Evolutionary conservation across 352 stramenopile genomes (phyloP), one percentile per base, ranked within the genome.

Genomic region (Pythium aphanidermatum): DNA sequence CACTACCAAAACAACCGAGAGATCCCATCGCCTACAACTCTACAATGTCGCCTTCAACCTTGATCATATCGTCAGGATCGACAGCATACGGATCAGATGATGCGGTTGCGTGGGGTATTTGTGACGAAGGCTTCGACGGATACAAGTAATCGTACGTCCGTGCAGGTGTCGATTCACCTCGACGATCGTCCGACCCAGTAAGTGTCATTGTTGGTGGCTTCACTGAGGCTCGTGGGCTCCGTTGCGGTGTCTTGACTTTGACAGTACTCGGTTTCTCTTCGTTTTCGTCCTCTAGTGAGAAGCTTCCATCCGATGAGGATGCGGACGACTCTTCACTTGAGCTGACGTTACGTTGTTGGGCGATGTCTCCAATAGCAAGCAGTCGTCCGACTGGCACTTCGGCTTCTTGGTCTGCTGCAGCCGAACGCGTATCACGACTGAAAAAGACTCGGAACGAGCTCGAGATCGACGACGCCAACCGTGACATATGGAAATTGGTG

Each of bases 401-500:
- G 29, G 45, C 54, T 12, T 68, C 61, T 35, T 68, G 53, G 5
- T 70, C 66, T n/a, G 64, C 51, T 32, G 38, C 28, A 10, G 55
- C 51, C 25, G 65, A 59, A 17, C 41, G 21, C 9, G 49, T 51
- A 12, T 63, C 53, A 14, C 69, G 51, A 36, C 58, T 63, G 39
- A 92, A 92, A 5, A 92, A 64, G 7, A 70, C 71, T 46, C 83
- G 74, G 19, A 92, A 84, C 25, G 75, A 90, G 40, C 70, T 85
- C 21, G 73, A 83, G 30, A 92, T 82, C 29, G 76, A 88, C 38
- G 74, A 79, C 44, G 80, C 74, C 17, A 92, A 60, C 2, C 74
- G 62, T n/a, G 65, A 70, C 53, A 90, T 77, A 65, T 92, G 80
- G 46, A 92, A 92, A 56, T 87, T 90, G 29, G 80, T 92, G 32